Evolutionary conservation across 1,139 yeast genomes (phyloP).

Genomic region (Pichia sp.): DNA sequence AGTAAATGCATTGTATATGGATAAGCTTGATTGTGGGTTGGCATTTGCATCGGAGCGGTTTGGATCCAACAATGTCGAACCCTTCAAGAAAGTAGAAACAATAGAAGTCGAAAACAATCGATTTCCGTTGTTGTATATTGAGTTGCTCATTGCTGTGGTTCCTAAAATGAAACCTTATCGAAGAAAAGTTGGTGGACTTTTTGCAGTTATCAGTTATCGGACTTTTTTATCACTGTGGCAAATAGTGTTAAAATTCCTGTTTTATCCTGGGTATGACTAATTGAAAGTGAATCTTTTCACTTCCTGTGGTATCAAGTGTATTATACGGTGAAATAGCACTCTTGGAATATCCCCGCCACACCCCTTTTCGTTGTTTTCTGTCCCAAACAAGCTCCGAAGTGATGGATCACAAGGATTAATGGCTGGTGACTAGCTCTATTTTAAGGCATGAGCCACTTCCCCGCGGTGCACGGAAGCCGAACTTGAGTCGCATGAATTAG

Average conservation of each 20-base stretch:
- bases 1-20: slow-evolving; percentile 40
- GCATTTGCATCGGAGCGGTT: not conserved
- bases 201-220: not conserved
- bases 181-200: not conserved
- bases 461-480: not conserved
- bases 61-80: slow-evolving; percentile 11
- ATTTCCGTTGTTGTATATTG: slow-evolving; percentile 8
- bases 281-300: not conserved
- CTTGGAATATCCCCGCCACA: not conserved
- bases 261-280: not conserved
- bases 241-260: not conserved
- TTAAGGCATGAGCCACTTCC: not conserved
- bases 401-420: not conserved
- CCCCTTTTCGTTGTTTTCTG: not conserved
- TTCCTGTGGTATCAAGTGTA: not conserved
- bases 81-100: slow-evolving; percentile 7
- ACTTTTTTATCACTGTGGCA: slow-evolving; percentile 1
- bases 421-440: not conserved
- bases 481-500: not conserved
- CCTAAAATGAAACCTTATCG: not conserved
- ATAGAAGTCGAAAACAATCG: slow-evolving; percentile 8
- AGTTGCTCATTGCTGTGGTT: slow-evolving; percentile 7
- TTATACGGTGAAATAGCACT: not conserved
- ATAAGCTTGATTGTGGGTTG: slow-evolving; percentile 23
- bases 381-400: not conserved